These are phyloP conservation scores for Lactifluus rugatus DNA, from an alignment of 768 basidiomycete species.

Conservation along the genomic window DNA sequence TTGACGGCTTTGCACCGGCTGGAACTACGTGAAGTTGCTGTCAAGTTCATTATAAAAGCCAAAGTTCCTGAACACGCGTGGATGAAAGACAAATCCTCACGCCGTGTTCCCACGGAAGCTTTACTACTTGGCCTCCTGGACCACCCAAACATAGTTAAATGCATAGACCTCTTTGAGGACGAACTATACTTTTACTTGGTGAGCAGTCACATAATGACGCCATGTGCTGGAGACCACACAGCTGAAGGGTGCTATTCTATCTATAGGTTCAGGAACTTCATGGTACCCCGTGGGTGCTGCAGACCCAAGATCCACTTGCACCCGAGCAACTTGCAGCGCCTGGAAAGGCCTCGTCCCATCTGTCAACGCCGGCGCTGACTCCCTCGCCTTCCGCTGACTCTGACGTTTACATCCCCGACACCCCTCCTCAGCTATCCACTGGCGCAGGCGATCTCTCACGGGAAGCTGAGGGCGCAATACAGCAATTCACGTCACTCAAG, in stretches of 20 bases:
- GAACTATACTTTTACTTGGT: slow-evolving; percentile 80
- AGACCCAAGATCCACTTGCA: slow-evolving; percentile 29
- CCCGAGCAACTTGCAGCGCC: not conserved
- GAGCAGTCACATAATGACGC: slow-evolving; percentile 24
- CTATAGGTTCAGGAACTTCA: slow-evolving; percentile 83
- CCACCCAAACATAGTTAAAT: slow-evolving; percentile 77
- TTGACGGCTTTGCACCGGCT: slow-evolving; percentile 67
- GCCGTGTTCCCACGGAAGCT: slow-evolving; percentile 72
- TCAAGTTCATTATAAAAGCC: slow-evolving; percentile 89
- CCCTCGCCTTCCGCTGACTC: slow-evolving; percentile 19
- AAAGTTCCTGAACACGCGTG: slow-evolving; percentile 50
- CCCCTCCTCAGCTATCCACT: slow-evolving; percentile 14
- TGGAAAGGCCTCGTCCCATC: slow-evolving; percentile 7
- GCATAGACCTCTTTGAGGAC: slow-evolving; percentile 81
- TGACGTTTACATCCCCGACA: slow-evolving; percentile 8
- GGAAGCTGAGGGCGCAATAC: not conserved
- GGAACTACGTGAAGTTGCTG: slow-evolving; percentile 65
- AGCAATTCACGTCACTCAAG: slow-evolving; percentile 1
- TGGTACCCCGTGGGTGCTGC: slow-evolving; percentile 74
- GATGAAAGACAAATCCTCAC: slow-evolving; percentile 52
- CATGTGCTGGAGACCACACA: not conserved
- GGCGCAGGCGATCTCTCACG: not conserved
- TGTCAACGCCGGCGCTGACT: slow-evolving; percentile 18
- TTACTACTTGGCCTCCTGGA: slow-evolving; percentile 62
- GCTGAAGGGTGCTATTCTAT: slow-evolving; percentile 2